A percentile compares a stretch with the other conserved stretches of the same genome.
These are phyloP conservation scores for Prunus davidiana DNA, from an alignment of 306 rosid species.

Conservation along the genomic window DNA sequence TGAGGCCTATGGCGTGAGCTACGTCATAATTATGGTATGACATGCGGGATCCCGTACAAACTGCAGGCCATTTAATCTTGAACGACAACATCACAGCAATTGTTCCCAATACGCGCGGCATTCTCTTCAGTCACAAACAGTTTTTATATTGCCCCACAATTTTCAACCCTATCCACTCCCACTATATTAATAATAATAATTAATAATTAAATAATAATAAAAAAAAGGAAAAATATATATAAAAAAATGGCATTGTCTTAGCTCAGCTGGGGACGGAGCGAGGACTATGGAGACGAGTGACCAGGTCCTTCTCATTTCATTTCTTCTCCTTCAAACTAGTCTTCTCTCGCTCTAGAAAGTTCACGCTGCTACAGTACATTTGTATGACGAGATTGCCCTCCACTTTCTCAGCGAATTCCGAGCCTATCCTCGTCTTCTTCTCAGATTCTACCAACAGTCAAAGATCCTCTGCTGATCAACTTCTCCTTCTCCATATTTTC, in stretches of 20 bases:
- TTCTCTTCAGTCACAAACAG: neutral
- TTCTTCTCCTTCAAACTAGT: neutral
- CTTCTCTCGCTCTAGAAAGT: neutral
- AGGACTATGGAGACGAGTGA: neutral
- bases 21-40: neutral
- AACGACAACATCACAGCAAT: neutral
- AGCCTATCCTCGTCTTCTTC: conserved; percentile 15
- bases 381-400: conserved; percentile 32
- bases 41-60: too few relatives aligned
- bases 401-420: neutral
- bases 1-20: neutral
- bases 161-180: conserved; percentile 20
- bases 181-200: neutral
- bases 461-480: conserved; percentile 37
- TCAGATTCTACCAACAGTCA: conserved; percentile 38
- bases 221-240: too few relatives aligned
- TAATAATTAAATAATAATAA: neutral
- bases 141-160: neutral
- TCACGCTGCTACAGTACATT: neutral
- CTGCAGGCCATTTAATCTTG: too few relatives aligned
- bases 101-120: neutral
- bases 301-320: too few relatives aligned
- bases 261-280: neutral
- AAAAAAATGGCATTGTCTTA: neutral
- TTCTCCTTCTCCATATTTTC: conserved; percentile 17